Evolutionary conservation across 495 filamentous ascomycete species (phyloP).

Genomic region (Lepidopterella palustris): DNA sequence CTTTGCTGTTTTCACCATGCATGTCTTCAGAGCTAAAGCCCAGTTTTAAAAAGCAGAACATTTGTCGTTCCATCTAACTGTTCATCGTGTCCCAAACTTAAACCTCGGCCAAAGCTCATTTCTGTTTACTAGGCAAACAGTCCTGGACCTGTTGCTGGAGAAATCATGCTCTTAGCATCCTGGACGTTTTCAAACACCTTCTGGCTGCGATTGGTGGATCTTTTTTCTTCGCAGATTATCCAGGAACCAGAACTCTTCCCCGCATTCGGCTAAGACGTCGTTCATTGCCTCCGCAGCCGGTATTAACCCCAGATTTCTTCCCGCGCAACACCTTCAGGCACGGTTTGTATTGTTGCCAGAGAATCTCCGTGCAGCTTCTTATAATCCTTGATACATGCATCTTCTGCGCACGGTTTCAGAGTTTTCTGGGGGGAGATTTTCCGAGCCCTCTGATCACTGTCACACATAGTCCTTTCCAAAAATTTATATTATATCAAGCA

Average conservation of each 20-base stretch:
- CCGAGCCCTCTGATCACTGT: neutral
- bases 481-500: neutral
- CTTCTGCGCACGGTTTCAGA: neutral
- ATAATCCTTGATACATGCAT: neutral
- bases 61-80: no score
- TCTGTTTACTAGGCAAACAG: no score
- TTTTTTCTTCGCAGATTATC: neutral
- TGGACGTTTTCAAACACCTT: neutral
- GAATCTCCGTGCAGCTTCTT: neutral
- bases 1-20: no score
- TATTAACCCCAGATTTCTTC: neutral
- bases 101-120: no score
- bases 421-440: neutral
- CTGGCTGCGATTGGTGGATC: neutral
- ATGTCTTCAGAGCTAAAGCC: no score
- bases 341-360: neutral
- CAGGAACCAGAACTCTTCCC: neutral
- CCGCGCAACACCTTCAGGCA: neutral
- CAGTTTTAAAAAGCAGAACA: no score
- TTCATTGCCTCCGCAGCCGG: neutral
- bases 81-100: no score
- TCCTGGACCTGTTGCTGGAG: no score
- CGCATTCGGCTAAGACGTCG: neutral
- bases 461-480: neutral
- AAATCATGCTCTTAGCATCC: neutral